Base-by-base conservation (phyloP, 768 basidiomycete genomes). In the Clitopilus passeckerianus region DNA sequence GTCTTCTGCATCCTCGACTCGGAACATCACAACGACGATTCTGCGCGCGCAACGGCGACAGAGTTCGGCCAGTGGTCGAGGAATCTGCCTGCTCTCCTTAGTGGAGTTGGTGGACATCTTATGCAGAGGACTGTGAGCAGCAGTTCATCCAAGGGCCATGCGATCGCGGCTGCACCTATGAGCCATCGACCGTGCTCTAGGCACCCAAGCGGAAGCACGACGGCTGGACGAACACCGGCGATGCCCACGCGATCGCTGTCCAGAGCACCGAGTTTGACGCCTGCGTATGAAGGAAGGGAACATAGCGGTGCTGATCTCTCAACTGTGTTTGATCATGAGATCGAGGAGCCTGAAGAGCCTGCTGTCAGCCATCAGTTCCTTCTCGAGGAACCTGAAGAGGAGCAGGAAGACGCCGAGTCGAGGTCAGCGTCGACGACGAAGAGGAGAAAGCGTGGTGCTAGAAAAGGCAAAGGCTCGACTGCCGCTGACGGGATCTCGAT, bases 11-110 rank as follows among this genome's bases (percentile, higher is more conserved):
- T 92, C 63, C 83, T 91, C 37, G 80, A 85, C 33, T 81, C 86
- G 64, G 80, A 86, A 16, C 16, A 50, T 22, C 18, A 50, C 46
- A 74, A 80, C 34, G 82, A 86, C 63, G 90, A 89, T 64, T 79
- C 81, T 3, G 73, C 74, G 60, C 86, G 93, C 57, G 86, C 90
- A 58, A 82, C 84, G 23, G 96, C 96, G 16, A 79, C 79, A 41
- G 93, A 91, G 59, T 92, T 99, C 67, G 95, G 94, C 10, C 68
- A 72, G 41, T 99, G 96, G 96, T 79, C 87, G 59, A 86, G 84
- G 71, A 86, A 87, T 64, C 77, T 99, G n/a, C 91, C 92, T 23
- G 74, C 80, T 24, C 79, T 92, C 56, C 78, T 96, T 54, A 12
- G 46, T 22, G 46, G 46, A 16, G 22, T 50, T 5, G 83, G 81